Base-by-base conservation (phyloP, 345 rosid genomes). In the Boechera stricta region DNA sequence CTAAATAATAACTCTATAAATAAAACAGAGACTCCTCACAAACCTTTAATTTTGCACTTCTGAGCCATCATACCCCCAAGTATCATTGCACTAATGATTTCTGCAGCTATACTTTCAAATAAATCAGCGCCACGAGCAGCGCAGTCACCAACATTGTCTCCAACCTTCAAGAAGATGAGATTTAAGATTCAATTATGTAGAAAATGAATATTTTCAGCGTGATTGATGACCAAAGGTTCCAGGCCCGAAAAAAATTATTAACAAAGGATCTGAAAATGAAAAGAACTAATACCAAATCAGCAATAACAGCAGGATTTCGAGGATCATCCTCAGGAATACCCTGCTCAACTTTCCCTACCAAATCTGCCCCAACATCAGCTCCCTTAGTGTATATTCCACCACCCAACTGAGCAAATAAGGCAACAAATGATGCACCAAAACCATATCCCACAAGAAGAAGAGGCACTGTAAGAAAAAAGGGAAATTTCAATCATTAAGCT, bases 251-350 rank as follows among this genome's bases (percentile, higher is more conserved):
- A 49, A 18, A 18, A 18, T 1, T 10, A 49, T 18, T 18, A 21
- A 49, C 55, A 49, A 7, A 18, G 11, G 12, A 28, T 35, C 28
- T 53, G 57, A 48, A 56, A 70, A 77, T 58, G 45, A 64, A 41
- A 63, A 67, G 67, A 75, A 56, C 7, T 51, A 57, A 64, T 91
- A 95, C 99, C 99, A 95, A 81, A 90, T 95, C 98, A 54, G 99
- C 99, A 72, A 95, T 92, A 53, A 95, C 98, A 26, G 99, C 97
- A 74, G 99, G 98, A 83, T 95, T 95, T 69, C 99, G 87, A 69
- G 99, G 99, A 86, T 95, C 99, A 87, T 95, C 99, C 86, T 95
- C 99, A 2, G 99, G 99, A 80, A 95, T 95, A 61, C 99, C 99
- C 87, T 92, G 98, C 84, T 95, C 98, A 41, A 95, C 94, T 95